A percentile compares a stretch with the other conserved stretches of the same genome.
Conservation (phyloP, 1,139 yeast species). For the Spencermartinsiella ligniputridi region DNA sequence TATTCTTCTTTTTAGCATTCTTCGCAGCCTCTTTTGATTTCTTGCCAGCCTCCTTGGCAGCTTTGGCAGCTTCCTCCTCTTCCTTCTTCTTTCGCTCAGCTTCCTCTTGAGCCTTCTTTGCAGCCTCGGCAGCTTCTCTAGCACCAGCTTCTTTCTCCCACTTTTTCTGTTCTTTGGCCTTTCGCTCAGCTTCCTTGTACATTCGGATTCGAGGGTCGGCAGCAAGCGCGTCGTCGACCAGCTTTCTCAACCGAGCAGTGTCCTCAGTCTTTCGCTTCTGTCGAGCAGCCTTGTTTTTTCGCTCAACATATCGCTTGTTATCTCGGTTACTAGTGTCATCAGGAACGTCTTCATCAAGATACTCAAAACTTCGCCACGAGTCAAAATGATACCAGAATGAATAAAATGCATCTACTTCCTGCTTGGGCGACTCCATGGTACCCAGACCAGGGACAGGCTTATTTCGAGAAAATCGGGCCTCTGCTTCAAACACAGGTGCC, state of each 20-base stretch:
- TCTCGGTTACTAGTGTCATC: conserved; percentile 99
- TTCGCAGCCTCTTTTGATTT: conserved; percentile 97
- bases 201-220: conserved; percentile 93
- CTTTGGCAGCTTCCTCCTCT: conserved; percentile 60
- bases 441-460: conserved; percentile 88
- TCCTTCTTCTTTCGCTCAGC: conserved; percentile 80
- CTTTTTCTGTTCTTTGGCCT: conserved; percentile 89
- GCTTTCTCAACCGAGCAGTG: conserved; percentile 79
- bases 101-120: conserved; percentile 74
- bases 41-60: conserved; percentile 62
- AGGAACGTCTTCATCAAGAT: conserved; percentile 98
- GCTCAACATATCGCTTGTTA: conserved; percentile 97
- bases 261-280: conserved; percentile 98
- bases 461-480: conserved; percentile 85
- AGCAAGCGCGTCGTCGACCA: conserved; percentile 80
- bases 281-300: conserved; percentile 94
- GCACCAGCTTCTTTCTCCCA: conserved; percentile 99
- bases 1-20: conserved; percentile 95
- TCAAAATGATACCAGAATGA: conserved; percentile 92
- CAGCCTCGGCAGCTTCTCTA: conserved; percentile 91
- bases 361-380: conserved; percentile 98
- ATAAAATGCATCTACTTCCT: conserved; percentile 86
- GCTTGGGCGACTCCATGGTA: conserved; percentile 58
- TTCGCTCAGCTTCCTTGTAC: conserved; percentile 92
- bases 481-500: conserved; percentile 88